Percentiles rank a stretch among this genome's conserved stretches.
Conservation (phyloP, 192 early-diverging fungal genomes). For the Coemansia sp. region DNA sequence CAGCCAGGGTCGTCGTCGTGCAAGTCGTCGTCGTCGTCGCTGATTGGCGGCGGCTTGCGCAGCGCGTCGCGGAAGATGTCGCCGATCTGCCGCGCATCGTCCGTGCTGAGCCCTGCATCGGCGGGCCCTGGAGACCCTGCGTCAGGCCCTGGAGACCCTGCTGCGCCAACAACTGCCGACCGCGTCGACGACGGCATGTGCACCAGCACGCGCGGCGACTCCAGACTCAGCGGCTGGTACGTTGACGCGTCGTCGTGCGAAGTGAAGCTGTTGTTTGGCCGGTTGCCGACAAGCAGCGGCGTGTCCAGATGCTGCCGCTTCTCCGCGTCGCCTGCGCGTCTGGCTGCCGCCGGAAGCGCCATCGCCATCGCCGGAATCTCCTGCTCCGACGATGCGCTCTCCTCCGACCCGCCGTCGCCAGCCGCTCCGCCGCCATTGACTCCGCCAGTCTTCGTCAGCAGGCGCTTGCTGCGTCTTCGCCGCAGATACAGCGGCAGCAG, state of each 20-base stretch:
- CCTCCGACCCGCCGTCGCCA: slow-evolving; percentile 3
- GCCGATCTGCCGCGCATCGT: slow-evolving; percentile 52
- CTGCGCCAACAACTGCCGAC: background rate
- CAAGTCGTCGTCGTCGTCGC: slow-evolving; percentile 29
- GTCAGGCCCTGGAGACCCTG: background rate
- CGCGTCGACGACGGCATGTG: slow-evolving; percentile 44
- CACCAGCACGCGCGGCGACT: slow-evolving; percentile 49
- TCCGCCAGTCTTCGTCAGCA: slow-evolving; percentile 17
- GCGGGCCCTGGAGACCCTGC: slow-evolving; percentile 3
- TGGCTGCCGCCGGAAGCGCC: slow-evolving; percentile 6
- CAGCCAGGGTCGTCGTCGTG: slow-evolving; percentile 47
- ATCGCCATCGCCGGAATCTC: slow-evolving; percentile 4
- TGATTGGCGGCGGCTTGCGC: slow-evolving; percentile 46
- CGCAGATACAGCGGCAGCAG: slow-evolving; percentile 38
- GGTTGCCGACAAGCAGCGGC: slow-evolving; percentile 36
- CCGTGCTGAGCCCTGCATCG: slow-evolving; percentile 32
- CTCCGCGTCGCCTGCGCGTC: slow-evolving; percentile 6
- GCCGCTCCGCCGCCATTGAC: background rate
- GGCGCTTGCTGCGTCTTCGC: slow-evolving; percentile 29
- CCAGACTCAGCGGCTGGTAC: slow-evolving; percentile 41
- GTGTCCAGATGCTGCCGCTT: slow-evolving; percentile 40
- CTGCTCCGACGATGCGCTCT: slow-evolving; percentile 5
- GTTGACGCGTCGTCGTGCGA: slow-evolving; percentile 36
- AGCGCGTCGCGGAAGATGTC: slow-evolving; percentile 54
- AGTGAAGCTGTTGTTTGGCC: slow-evolving; percentile 38